Evolutionary conservation across 2,329 filamentous ascomycete genomes (phyloP).

Genomic region (Monosporascus cannonballus): DNA sequence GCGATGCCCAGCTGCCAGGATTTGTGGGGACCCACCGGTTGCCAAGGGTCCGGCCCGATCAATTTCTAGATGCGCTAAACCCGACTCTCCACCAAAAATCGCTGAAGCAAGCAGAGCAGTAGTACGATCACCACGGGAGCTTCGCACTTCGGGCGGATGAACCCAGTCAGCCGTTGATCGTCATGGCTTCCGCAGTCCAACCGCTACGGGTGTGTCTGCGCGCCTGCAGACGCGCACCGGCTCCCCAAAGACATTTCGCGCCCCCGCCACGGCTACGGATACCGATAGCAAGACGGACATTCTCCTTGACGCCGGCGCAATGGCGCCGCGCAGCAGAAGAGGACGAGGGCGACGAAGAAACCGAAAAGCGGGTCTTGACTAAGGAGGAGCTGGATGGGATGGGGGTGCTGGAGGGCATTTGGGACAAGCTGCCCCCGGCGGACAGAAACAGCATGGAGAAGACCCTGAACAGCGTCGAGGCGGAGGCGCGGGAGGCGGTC

Average conservation of each 20-base stretch:
- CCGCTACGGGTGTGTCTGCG: conserved; percentile 34
- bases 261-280: conserved; percentile 7
- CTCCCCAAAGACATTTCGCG: conserved; percentile 9
- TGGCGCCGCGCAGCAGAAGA: conserved; percentile 13
- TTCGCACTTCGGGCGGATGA: conserved; percentile 3
- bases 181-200: conserved; percentile 35
- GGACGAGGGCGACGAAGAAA: conserved; percentile 13
- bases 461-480: conserved; percentile 24
- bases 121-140: conserved; percentile 5
- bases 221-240: conserved; percentile 23
- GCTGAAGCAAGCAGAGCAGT: conserved; percentile 3
- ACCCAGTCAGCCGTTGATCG: conserved; percentile 13
- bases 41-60: not conserved
- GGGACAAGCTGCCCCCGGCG: not conserved
- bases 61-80: not conserved
- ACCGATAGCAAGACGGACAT: conserved; percentile 18
- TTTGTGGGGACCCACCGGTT: too few relatives aligned
- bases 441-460: conserved; percentile 11
- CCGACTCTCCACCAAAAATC: conserved; percentile 1
- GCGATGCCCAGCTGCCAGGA: too few relatives aligned
- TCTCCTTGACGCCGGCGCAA: conserved; percentile 21
- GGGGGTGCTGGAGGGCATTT: not conserved
- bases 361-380: not conserved
- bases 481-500: conserved; percentile 26
- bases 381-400: not conserved